Base-by-base conservation (phyloP, 306 rosid species). In the Cicer cuneatum region DNA sequence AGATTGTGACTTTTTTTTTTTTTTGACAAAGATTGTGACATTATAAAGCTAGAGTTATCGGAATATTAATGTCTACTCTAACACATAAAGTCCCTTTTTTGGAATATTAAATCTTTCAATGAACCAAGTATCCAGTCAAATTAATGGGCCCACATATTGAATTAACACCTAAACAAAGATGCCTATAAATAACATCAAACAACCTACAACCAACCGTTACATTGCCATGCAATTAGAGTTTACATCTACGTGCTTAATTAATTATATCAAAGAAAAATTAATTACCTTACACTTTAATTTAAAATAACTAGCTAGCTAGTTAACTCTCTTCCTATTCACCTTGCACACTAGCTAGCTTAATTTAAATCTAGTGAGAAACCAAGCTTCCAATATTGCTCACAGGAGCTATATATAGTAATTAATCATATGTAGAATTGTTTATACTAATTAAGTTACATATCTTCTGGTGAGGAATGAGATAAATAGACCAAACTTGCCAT, bases 401-500 rank as follows among this genome's bases (percentile, higher is more conserved):
- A 73, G 68, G 51, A 69, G 61, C 65, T 59, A 58, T 57, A 16
- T 8, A 18, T 11, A 29, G 16, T 58, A 58, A 58, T 51, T 64
- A 16, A 15, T 52, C 12, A 39, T 63, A 42, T 67, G 76, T 67
- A 53, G 63, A 62, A 38, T 65, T 65, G 10, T 11, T 75, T 13
- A 54, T 66, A 65, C 48, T 76, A 40, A 53, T 29, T 47, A 38
- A 35, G 58, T 75, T 66, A 83, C 57, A 74, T 69, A 48, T 83
- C 84, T 41, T 75, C 84, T 2, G 83, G 89, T 57, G 73, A 86
- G 66, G 85, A 87, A 82, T 72, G 91, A 71, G 83, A 91, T 59
- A 87, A 61, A 82, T 85, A 82, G 58, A 73, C 81, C 35, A 90
- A 56, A 81, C 89, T 89, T 77, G 87, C 84, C 92, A 92, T 83